Base-by-base conservation (phyloP, 73 alveolate species). In the Paramecium caudatum region DNA sequence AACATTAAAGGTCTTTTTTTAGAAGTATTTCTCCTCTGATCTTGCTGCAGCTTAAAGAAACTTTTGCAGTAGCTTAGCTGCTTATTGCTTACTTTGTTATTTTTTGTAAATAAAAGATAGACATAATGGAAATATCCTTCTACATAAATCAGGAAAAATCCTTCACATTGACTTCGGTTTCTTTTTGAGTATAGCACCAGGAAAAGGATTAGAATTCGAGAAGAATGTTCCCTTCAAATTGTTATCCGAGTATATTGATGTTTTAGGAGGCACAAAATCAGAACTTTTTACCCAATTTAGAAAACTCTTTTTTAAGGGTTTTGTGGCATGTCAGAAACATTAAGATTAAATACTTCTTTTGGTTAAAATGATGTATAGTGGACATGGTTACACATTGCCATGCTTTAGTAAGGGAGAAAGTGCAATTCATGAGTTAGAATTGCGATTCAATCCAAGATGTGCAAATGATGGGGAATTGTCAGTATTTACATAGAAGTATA, bases 281-380 rank as follows among this genome's bases (percentile, higher is more conserved):
- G 94, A 86, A 33, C 47, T 92, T 49, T 91, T 92, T 46, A 21
- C 48, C 34, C 19, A 45, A 36, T 91, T 91, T 91, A 83, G 91
- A 82, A 84, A 80, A 36, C 41, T 92, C n/a, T 84, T 92, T 63
- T 86, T 87, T n/a, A 80, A 84, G 55, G 95, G 96, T 13, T 92
- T 92, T 74, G 41, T 48, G n/a, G 93, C 91, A 19, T 50, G 90
- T 39, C 32, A 95, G 46, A 92, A 95, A 80, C 98, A 98, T 55
- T 96, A 97, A 61, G 98, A 98, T 74, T 94, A 95, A 87, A 94
- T 97, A 8, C 86, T 96, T 9, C 87, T 95, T 34, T 94, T 97
- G 16, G 99, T 97, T n/a, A 98, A 97, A 92, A 97, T 97, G 99
- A 97, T 98, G 99, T 93, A 94, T 84, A 91, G 97, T 90, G 98